phyloP scores from a whole-genome alignment of 306 rosid species.

The Begonia masoniana region DNA sequence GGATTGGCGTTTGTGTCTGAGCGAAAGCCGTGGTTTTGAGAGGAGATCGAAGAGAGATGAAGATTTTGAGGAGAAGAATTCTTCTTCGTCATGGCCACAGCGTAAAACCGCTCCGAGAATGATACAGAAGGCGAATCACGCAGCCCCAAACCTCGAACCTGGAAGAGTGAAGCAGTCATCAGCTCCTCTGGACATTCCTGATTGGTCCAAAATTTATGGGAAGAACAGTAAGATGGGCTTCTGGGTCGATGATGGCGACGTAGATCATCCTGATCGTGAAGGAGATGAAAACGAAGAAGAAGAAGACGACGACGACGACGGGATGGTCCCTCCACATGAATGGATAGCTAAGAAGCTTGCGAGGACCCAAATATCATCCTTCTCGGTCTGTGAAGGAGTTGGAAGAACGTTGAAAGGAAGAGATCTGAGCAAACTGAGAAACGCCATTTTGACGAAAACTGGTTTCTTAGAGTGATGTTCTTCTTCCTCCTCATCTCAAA shows the following conservation, averaged over 20 bases:
- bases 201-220: conserved; percentile 83
- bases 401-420: conserved; percentile 94
- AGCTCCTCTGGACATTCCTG: conserved; percentile 66
- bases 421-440: conserved; percentile 88
- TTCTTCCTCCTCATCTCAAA: neutral
- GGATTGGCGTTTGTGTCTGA: conserved; percentile 22
- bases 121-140: conserved; percentile 28
- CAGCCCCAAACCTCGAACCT: conserved; percentile 17
- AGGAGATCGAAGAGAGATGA: conserved; percentile 20
- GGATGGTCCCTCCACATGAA: conserved; percentile 87
- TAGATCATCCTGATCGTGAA: conserved; percentile 3
- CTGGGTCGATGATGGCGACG: conserved; percentile 9
- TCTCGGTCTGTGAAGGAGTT: conserved; percentile 81
- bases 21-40: conserved; percentile 20
- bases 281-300: conserved; percentile 11
- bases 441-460: conserved; percentile 71
- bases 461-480: conserved; percentile 70
- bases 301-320: conserved; percentile 22
- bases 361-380: conserved; percentile 79
- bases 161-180: conserved; percentile 38
- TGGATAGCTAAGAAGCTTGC: conserved; percentile 85
- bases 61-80: conserved; percentile 54
- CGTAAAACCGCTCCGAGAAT: conserved; percentile 27
- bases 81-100: conserved; percentile 44
- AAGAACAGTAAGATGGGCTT: conserved; percentile 22